Conservation (phyloP, 441 rosid genomes). For the Gossypium gossypioides region DNA sequence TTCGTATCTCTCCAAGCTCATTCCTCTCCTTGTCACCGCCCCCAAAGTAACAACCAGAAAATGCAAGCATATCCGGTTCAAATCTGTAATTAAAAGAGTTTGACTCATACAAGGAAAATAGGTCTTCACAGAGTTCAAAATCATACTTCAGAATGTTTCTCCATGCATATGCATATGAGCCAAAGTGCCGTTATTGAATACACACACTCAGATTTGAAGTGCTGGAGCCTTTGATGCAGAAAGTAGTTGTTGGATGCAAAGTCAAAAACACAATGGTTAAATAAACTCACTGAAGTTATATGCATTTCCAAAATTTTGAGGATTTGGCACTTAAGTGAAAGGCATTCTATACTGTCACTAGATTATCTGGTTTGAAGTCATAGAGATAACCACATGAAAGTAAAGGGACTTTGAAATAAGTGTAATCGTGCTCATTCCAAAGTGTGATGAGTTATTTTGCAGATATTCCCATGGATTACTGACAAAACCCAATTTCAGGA, state of each 20-base stretch:
- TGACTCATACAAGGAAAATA: slow-evolving; percentile 1
- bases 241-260: neutral
- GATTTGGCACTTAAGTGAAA: neutral
- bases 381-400: neutral
- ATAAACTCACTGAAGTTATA: neutral
- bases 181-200: neutral
- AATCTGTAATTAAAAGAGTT: slow-evolving; percentile 45
- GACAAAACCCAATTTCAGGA: neutral
- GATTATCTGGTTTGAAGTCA: neutral
- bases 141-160: neutral
- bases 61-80: slow-evolving; percentile 98
- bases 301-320: neutral
- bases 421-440: neutral
- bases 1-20: slow-evolving; percentile 85
- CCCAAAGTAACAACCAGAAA: slow-evolving; percentile 96
- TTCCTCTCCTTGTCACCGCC: slow-evolving; percentile 91
- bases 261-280: neutral
- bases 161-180: neutral
- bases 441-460: neutral
- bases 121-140: neutral
- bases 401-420: slow-evolving; percentile 8
- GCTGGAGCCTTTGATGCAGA: neutral
- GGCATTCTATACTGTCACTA: neutral
- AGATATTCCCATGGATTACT: neutral
- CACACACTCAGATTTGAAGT: neutral